Evolutionary conservation across 805 yeast species (phyloP), one percentile per base, ranked within the genome.

Genomic region (Cyberlindnera amylophila): DNA sequence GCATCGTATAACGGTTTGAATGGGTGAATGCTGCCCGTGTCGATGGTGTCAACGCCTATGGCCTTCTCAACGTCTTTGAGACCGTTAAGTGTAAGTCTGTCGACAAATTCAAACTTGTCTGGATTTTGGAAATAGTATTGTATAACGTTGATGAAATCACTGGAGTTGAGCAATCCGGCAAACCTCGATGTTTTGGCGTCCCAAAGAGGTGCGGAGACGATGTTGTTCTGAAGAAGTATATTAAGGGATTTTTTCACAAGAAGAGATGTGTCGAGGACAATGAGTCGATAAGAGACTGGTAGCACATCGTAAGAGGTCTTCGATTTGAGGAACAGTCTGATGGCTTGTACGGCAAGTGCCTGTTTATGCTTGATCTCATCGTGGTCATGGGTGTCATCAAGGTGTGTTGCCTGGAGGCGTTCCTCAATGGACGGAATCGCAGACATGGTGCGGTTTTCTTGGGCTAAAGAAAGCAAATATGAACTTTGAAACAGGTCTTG

Each of bases 141-240:
- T 48, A 93, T 88, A 41, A 91, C 97, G 55, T 93, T 91, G 51
- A 93, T 86, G 63, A 89, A 93, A 67, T 93, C 99, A 32, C 86
- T 78, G 14, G 95, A 81, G 4, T 98, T 93, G 55, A 93, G 70
- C 48, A 93, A 74, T 3, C 99, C 99, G 2, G 97, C 97, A 70
- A 93, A 93, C 56, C 85, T 74, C 13, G 96, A 85, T 13, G 86
- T 79, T 57, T 83, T 77, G 45, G 91, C 83, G 64, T 91, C 86
- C 99, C 99, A 93, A 39, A 93, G 70, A 3, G 99, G 99, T 4
- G 98, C 98, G 41, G 95, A 83, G 26, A 93, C 97, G 57, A 93
- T 88, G 60, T 87, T 86, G 63, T 93, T 93, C 61, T 93, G 98
- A 39, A 93, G 70, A 47, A 93, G 67, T 23, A 95, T 90, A 51